Conservation (phyloP, 2,329 filamentous ascomycete species). For the Trichoderma simmonsii region DNA sequence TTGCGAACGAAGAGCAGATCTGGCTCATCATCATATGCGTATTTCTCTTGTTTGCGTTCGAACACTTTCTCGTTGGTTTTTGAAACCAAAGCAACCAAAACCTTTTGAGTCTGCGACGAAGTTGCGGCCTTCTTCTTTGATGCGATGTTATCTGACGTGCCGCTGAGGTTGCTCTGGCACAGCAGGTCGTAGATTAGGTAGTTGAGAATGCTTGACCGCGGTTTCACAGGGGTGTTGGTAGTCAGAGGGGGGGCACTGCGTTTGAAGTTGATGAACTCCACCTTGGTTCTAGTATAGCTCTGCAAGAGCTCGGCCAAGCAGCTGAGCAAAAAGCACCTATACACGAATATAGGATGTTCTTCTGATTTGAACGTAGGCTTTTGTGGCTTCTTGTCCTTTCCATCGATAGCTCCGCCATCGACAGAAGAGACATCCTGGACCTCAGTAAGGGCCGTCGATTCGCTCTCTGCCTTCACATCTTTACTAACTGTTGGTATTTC, state of each 20-base stretch:
- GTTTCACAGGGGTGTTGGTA: conserved; percentile 86
- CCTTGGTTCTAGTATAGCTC: conserved; percentile 90
- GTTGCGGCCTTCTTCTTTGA: conserved; percentile 85
- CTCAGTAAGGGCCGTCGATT: conserved; percentile 26
- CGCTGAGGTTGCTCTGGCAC: conserved; percentile 57
- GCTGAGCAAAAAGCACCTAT: conserved; percentile 90
- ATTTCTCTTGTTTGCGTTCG: conserved; percentile 55
- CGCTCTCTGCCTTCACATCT: conserved; percentile 38
- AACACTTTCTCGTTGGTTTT: conserved; percentile 78
- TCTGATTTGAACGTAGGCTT: conserved; percentile 85
- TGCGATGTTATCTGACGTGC: conserved; percentile 68
- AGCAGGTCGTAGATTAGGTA: conserved; percentile 83
- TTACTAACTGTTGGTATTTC: conserved; percentile 50
- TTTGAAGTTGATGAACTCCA: conserved; percentile 99
- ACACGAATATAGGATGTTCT: conserved; percentile 93
- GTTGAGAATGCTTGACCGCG: conserved; percentile 86
- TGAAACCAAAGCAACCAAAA: conserved; percentile 80
- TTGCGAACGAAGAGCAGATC: conserved; percentile 89
- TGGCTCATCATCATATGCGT: conserved; percentile 70
- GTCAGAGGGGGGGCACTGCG: conserved; percentile 82
- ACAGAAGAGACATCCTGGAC: conserved; percentile 32
- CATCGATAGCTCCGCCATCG: conserved; percentile 34
- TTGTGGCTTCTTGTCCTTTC: conserved; percentile 58
- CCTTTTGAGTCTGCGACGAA: conserved; percentile 79
- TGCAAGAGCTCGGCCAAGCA: conserved; percentile 86